Base-by-base conservation (phyloP, 768 basidiomycete genomes). In the Trametes meyenii region DNA sequence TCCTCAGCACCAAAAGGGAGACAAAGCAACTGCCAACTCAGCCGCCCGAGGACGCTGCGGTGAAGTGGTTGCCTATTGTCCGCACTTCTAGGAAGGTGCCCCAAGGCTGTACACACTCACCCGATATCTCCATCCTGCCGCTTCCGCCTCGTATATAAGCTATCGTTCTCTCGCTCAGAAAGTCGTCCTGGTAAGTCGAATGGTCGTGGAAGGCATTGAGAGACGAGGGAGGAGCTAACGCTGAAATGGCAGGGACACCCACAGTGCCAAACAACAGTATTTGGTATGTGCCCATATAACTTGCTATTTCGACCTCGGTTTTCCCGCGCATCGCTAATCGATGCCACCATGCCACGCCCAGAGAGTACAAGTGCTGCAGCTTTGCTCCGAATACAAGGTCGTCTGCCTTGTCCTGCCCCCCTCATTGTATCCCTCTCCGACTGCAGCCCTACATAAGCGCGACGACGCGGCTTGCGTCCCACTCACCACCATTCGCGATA, bases 201-300 rank as follows among this genome's bases (percentile, higher is more conserved):
- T 24, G n/a, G 53, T 44, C 42, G 48, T 55, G 53, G 60, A 19
- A 8, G 39, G 13, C 11, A 19, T 38, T 23, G 26, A 36, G 39
- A 36, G 29, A 11, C 14, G 14, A 17, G 17, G 26, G 55, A 40
- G 29, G 39, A 45, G 50, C 54, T 61, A 29, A 62, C 50, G 48
- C 40, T 35, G 13, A 36, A 26, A 33, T 39, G 42, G 54, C 49
- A 51, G 61, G 45, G 49, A 43, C 61, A 50, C 61, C 61, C 55
- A 62, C 61, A 62, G 40, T 17, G 55, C 55, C 61, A 62, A 62
- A 62, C 54, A 62, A 45, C 13, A 7, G 19, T 56, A 56, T 62
- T 51, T 52, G 61, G 61, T 62, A 26, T 5, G 61, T 52, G 49
- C 55, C 49, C 49, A 35, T 49, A 48, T 57, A 26, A 24, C 48